Evolutionary conservation across 1,284 basidiomycete species (phyloP).

Genomic region (Boletus subluridellus): DNA sequence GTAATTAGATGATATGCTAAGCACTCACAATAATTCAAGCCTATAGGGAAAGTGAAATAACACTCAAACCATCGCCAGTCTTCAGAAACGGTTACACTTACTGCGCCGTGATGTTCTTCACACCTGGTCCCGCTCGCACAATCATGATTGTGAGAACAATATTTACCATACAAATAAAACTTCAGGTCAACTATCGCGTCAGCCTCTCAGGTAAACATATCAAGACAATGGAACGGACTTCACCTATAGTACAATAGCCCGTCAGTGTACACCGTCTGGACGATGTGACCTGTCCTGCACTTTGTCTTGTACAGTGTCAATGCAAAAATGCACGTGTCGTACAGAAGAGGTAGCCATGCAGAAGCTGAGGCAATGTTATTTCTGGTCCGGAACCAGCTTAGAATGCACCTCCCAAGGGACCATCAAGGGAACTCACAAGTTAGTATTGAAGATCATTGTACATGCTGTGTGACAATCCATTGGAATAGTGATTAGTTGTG

Average conservation of each 20-base stretch:
- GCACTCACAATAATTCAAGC: slow-evolving; percentile 45
- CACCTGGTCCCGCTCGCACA: slow-evolving; percentile 31
- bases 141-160: slow-evolving; percentile 48
- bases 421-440: slow-evolving; percentile 3
- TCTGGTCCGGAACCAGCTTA: slow-evolving; percentile 5
- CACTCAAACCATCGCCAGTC: neutral
- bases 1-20: neutral
- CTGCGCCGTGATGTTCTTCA: slow-evolving; percentile 49
- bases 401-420: neutral
- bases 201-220: neutral
- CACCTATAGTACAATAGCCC: slow-evolving; percentile 48
- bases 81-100: slow-evolving; percentile 24
- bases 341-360: slow-evolving; percentile 47
- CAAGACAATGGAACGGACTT: neutral
- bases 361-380: slow-evolving; percentile 37
- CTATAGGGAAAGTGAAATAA: slow-evolving; percentile 21
- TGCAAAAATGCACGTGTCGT: slow-evolving; percentile 41
- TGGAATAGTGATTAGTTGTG: neutral
- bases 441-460: slow-evolving; percentile 38
- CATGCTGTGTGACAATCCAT: slow-evolving; percentile 33
- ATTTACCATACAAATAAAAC: slow-evolving; percentile 45
- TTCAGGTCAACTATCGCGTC: slow-evolving; percentile 15
- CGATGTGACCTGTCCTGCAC: slow-evolving; percentile 24
- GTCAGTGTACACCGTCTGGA: slow-evolving; percentile 39
- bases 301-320: slow-evolving; percentile 39